A percentile compares a stretch with the other conserved stretches of the same genome.
Evolutionary conservation across 2,329 filamentous ascomycete genomes (phyloP).

Genomic region (Colletotrichum viniferum): DNA sequence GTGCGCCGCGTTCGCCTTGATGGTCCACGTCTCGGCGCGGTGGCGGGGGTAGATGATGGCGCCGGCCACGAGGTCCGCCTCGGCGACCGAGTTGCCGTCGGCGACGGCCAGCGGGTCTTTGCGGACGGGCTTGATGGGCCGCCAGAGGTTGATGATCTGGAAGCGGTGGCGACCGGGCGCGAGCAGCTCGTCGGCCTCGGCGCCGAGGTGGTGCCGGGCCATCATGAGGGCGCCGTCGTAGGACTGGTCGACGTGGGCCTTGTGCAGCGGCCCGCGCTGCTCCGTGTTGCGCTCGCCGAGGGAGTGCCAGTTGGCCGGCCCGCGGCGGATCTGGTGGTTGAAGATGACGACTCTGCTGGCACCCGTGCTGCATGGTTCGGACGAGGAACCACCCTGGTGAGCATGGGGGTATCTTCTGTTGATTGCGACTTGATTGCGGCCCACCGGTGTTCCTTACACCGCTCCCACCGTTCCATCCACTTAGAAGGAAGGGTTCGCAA

Average conservation of each 20-base stretch:
- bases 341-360: conserved; percentile 31
- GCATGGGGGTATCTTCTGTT: conserved; percentile 4
- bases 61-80: conserved; percentile 42
- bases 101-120: conserved; percentile 47
- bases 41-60: conserved; percentile 37
- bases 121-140: conserved; percentile 50
- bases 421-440: conserved; percentile 5
- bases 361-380: conserved; percentile 27
- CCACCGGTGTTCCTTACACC: conserved; percentile 15
- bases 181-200: conserved; percentile 11
- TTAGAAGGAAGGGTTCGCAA: neutral
- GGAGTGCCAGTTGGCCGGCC: conserved; percentile 59
- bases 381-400: neutral
- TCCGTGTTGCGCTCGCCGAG: conserved; percentile 63
- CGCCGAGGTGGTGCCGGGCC: conserved; percentile 21
- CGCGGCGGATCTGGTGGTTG: conserved; percentile 33
- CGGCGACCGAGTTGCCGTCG: conserved; percentile 39
- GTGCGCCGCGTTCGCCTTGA: conserved; percentile 37
- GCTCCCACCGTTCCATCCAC: neutral
- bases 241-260: conserved; percentile 52
- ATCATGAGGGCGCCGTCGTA: conserved; percentile 28
- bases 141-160: conserved; percentile 42
- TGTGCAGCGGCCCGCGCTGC: conserved; percentile 56
- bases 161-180: conserved; percentile 3
- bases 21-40: conserved; percentile 41